Base-by-base conservation (phyloP, 1,284 basidiomycete species). In the Rhodotorula sp. region DNA sequence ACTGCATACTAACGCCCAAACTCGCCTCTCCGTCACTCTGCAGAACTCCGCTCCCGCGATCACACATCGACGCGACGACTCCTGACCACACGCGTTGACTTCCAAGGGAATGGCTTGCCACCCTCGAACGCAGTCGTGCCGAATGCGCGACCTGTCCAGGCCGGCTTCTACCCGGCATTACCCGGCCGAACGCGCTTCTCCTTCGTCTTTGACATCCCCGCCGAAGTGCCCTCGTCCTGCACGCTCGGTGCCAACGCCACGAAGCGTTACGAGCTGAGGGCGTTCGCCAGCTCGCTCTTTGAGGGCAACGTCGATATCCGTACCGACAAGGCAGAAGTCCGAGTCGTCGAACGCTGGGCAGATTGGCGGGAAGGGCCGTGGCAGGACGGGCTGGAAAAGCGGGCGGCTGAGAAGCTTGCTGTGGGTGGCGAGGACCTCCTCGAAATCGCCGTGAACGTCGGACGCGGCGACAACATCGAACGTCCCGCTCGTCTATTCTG, bases 121-220 rank as follows among this genome's bases (percentile, higher is more conserved):
- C 78, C 78, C 14, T 76, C 75, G 29, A 77, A 77, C 69, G 79
- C 79, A 42, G 75, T 77, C 24, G 59, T 64, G 18, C 57, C 63
- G 30, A 54, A 57, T 59, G 60, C 74, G 17, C 53, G 30, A 6
- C 68, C 74, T 1, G 45, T 69, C 18, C 60, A 70, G 29, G 67
- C 69, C 26, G 30, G 45, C 18, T 77, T 73, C 64, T 79, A 73
- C 55, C 76, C 76, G 6, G 78, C 78, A 1, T 70, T 77, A 8
- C 64, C 72, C 54, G 79, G 79, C n/a, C 70, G 72, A n/a, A 79
- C 79, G 8, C 72, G 77, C 55, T 79, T 79, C 69, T 69, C 70
- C 24, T 78, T 79, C 67, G 61, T 64, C 4, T 79, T 79, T 62
- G 60, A 62, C 17, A 57, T 79, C 18, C 77, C 78, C 12, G 65